Conservation (phyloP, 225 moss, liverwort and hornwort species). For the Physcomitrium patens region DNA sequence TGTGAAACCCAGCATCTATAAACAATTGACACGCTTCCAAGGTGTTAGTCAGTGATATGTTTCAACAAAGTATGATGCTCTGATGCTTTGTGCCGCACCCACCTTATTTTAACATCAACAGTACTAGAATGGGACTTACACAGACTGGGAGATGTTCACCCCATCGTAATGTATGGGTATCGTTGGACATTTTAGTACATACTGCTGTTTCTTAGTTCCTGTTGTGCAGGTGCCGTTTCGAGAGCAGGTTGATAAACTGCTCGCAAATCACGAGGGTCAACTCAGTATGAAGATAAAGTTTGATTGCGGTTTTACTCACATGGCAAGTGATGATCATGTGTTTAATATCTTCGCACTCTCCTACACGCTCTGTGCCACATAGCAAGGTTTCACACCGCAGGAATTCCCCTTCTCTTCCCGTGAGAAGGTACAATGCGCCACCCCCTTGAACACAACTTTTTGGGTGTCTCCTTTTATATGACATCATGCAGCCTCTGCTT, state of each 20-base stretch:
- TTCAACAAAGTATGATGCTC: slow-evolving; percentile 18
- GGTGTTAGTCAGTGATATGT: slow-evolving; percentile 20
- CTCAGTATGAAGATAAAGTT: slow-evolving; percentile 63
- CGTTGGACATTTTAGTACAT: slow-evolving; percentile 62
- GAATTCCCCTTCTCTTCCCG: slow-evolving; percentile 99
- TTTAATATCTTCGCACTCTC: slow-evolving; percentile 99
- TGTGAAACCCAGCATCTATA: slow-evolving; percentile 19
- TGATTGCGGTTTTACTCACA: slow-evolving; percentile 86
- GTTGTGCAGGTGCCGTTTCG: slow-evolving; percentile 88
- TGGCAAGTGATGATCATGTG: slow-evolving; percentile 98
- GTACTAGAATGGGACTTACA: slow-evolving; percentile 52
- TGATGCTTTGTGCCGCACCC: slow-evolving; percentile 9
- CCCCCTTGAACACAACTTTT: slow-evolving; percentile 46
- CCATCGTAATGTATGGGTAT: slow-evolving; percentile 49
- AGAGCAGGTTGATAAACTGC: slow-evolving; percentile 55
- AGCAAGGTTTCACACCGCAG: slow-evolving; percentile 99
- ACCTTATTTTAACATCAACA: slow-evolving; percentile 2
- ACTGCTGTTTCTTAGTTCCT: slow-evolving; percentile 82
- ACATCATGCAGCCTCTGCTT: slow-evolving; percentile 18
- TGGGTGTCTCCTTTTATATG: slow-evolving; percentile 24
- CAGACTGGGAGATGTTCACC: slow-evolving; percentile 52
- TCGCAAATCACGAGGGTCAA: slow-evolving; percentile 64
- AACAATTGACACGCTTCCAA: neutral
- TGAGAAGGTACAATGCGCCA: slow-evolving; percentile 98
- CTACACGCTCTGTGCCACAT: slow-evolving; percentile 96